Evolutionary conservation across 345 rosid genomes (phyloP).

Genomic region (Moricandia arvensis): DNA sequence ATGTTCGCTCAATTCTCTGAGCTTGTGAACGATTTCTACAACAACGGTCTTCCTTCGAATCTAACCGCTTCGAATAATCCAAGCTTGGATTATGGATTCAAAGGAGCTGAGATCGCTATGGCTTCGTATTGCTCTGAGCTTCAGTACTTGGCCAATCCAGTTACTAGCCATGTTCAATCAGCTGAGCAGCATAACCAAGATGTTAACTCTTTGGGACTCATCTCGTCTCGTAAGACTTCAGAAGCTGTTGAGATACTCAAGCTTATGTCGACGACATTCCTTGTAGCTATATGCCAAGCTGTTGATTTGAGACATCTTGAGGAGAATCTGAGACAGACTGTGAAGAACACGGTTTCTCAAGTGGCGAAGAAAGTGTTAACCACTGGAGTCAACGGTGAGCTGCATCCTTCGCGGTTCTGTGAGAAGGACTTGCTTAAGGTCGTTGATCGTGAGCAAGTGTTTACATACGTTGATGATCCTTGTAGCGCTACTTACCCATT

Average conservation of each 20-base stretch:
- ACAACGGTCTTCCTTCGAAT: conserved; percentile 82
- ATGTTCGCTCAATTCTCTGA: conserved; percentile 78
- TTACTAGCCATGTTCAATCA: conserved; percentile 72
- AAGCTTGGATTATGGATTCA: conserved; percentile 75
- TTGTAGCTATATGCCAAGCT: conserved; percentile 66
- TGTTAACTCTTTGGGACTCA: conserved; percentile 69
- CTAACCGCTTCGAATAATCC: conserved; percentile 62
- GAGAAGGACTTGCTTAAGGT: conserved; percentile 61
- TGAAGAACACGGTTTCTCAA: conserved; percentile 56
- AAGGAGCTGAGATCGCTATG: conserved; percentile 86
- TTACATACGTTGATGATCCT: conserved; percentile 62
- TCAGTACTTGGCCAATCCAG: conserved; percentile 71
- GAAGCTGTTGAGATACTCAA: conserved; percentile 64
- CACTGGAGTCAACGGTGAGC: conserved; percentile 54
- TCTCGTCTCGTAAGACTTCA: conserved; percentile 63
- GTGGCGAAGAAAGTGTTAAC: conserved; percentile 55
- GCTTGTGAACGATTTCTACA: conserved; percentile 76
- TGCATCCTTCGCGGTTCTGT: conserved; percentile 63
- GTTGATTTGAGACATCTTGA: conserved; percentile 72
- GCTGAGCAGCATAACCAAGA: conserved; percentile 84
- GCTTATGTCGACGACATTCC: conserved; percentile 69
- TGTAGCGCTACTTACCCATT: conserved; percentile 58
- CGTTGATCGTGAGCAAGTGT: conserved; percentile 53
- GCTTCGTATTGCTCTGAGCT: conserved; percentile 81
- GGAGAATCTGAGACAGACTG: conserved; percentile 60